Conservation (phyloP, 2,329 filamentous ascomycete genomes). For the Cephalotrichum gorgonifer region DNA sequence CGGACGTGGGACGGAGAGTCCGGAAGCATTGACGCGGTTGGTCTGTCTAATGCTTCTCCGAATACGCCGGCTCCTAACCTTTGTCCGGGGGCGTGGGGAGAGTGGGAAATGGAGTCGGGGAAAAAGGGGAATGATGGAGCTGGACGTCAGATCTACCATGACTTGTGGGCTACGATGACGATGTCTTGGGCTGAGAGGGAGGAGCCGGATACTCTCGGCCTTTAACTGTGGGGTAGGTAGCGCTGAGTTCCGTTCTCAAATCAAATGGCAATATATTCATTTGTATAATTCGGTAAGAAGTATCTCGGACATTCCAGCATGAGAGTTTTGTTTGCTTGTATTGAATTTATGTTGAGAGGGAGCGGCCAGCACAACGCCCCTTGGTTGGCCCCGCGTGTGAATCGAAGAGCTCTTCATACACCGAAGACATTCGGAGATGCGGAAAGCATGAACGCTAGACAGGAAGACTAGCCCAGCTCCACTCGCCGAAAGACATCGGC, state of each 20-base stretch:
- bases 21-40: constrained; percentile 4
- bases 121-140: constrained; percentile 7
- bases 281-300: not conserved
- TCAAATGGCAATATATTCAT: not conserved
- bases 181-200: constrained; percentile 27
- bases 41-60: not conserved
- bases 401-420: no score
- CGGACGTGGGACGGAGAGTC: constrained; percentile 31
- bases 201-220: not conserved
- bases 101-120: not conserved
- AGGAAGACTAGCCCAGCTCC: no score
- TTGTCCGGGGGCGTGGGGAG: not conserved
- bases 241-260: no score
- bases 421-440: no score
- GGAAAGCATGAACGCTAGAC: no score
- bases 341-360: no score
- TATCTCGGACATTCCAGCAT: no score
- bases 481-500: no score
- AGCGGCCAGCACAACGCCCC: no score
- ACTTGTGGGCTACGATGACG: constrained; percentile 39
- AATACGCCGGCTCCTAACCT: not conserved
- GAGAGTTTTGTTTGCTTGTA: no score
- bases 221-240: not conserved
- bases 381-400: no score
- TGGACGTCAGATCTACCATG: constrained; percentile 22